phyloP scores from a whole-genome alignment of 2,329 filamentous ascomycete species.

The Penicillium expansum region DNA sequence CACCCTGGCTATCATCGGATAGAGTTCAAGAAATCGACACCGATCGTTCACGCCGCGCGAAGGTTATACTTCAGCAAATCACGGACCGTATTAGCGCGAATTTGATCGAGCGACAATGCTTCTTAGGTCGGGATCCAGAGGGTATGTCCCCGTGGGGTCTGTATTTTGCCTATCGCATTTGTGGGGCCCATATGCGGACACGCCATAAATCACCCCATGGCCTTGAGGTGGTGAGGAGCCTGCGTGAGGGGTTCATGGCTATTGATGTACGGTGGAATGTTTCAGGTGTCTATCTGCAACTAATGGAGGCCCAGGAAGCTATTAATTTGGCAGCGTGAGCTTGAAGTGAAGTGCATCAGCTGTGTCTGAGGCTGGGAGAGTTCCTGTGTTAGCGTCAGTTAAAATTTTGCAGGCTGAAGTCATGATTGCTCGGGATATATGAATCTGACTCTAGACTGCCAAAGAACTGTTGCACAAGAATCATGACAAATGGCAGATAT shows the following conservation, averaged over 20 bases:
- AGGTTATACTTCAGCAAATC: background rate
- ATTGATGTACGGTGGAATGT: conserved; percentile 18
- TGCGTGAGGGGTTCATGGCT: conserved; percentile 10
- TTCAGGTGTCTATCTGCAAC: conserved; percentile 16
- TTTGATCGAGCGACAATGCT: conserved; percentile 17
- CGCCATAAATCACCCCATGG: background rate
- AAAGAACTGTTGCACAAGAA: too few relatives aligned
- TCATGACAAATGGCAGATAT: too few relatives aligned
- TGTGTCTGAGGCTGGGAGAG: too few relatives aligned
- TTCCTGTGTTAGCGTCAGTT: too few relatives aligned
- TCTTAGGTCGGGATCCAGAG: conserved; percentile 19
- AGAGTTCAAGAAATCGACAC: background rate
- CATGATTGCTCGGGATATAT: too few relatives aligned
- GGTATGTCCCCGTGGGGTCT: conserved; percentile 24
- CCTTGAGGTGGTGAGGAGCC: background rate
- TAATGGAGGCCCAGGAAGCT: conserved; percentile 12
- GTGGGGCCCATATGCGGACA: conserved; percentile 8
- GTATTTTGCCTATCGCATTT: conserved; percentile 25
- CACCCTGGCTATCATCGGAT: background rate
- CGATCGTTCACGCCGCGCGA: background rate
- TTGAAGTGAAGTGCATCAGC: background rate
- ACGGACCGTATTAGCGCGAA: conserved; percentile 11
- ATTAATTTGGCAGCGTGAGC: background rate
- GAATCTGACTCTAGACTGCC: too few relatives aligned
- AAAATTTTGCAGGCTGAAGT: too few relatives aligned